These are phyloP conservation scores for Aspergillus hortae DNA, from an alignment of 2,329 filamentous ascomycete species.

Conservation along the genomic window DNA sequence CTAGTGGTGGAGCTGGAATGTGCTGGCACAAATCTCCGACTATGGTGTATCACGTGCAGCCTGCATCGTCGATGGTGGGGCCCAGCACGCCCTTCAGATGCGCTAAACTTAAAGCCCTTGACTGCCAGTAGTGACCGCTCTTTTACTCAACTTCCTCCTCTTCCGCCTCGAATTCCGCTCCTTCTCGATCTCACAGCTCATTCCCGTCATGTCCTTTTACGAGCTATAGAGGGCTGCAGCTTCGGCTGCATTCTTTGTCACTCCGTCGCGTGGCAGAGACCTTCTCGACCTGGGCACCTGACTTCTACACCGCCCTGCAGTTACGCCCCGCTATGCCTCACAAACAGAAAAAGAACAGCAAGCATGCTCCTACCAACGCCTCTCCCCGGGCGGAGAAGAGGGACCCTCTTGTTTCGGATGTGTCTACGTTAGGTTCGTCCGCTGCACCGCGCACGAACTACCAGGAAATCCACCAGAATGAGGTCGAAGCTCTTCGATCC, in stretches of 20 bases:
- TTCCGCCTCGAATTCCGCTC: background rate
- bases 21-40: background rate
- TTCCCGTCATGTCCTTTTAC: conserved; percentile 23
- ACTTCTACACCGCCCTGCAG: conserved; percentile 26
- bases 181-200: conserved; percentile 5
- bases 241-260: conserved; percentile 41
- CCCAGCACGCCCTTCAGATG: background rate
- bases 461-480: conserved; percentile 79
- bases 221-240: conserved; percentile 40
- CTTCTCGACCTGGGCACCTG: conserved; percentile 22
- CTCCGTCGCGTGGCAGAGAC: conserved; percentile 24
- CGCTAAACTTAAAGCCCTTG: background rate
- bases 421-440: conserved; percentile 29
- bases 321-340: conserved; percentile 42
- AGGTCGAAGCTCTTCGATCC: conserved; percentile 77
- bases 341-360: conserved; percentile 42
- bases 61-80: background rate
- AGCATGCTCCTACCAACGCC: conserved; percentile 28
- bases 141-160: conserved; percentile 5
- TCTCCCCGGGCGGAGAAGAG: conserved; percentile 36
- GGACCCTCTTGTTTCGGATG: conserved; percentile 22
- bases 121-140: background rate
- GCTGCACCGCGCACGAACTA: conserved; percentile 58
- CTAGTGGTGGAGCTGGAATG: background rate
- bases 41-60: background rate